Conservation (phyloP, 768 basidiomycete genomes). For the Tulasnella sp. region DNA sequence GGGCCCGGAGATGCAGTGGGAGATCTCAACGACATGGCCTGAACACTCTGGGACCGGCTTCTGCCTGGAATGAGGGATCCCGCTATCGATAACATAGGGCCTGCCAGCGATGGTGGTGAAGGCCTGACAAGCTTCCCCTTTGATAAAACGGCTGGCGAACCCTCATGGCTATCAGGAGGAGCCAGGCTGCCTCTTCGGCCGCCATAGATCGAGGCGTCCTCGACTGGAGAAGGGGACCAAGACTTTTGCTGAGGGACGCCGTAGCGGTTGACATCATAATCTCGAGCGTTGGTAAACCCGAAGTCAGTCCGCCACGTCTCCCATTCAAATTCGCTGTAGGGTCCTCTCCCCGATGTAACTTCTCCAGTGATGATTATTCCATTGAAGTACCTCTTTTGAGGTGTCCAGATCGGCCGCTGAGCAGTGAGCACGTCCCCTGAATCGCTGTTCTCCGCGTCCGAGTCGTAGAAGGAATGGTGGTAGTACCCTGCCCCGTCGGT, state of each 20-base stretch:
- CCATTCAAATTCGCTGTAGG: constrained; percentile 2
- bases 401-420: not conserved
- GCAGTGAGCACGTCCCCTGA: not conserved
- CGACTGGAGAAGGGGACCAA: not conserved
- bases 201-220: not conserved
- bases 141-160: not conserved
- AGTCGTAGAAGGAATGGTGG: not conserved
- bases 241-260: not conserved
- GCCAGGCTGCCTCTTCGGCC: not conserved
- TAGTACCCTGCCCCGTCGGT: constrained; percentile 3
- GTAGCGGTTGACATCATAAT: not conserved
- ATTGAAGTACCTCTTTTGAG: not conserved
- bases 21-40: not conserved
- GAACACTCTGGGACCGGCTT: not conserved
- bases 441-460: not conserved
- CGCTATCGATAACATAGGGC: not conserved
- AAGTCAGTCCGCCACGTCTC: not conserved
- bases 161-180: not conserved
- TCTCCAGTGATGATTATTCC: not conserved
- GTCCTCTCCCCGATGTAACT: not conserved
- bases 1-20: not conserved
- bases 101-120: not conserved
- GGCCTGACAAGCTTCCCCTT: constrained; percentile 11
- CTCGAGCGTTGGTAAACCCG: not conserved
- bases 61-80: not conserved